Conservation (phyloP, 169 alveolate genomes). For the Cryptosporidium tyzzeri region DNA sequence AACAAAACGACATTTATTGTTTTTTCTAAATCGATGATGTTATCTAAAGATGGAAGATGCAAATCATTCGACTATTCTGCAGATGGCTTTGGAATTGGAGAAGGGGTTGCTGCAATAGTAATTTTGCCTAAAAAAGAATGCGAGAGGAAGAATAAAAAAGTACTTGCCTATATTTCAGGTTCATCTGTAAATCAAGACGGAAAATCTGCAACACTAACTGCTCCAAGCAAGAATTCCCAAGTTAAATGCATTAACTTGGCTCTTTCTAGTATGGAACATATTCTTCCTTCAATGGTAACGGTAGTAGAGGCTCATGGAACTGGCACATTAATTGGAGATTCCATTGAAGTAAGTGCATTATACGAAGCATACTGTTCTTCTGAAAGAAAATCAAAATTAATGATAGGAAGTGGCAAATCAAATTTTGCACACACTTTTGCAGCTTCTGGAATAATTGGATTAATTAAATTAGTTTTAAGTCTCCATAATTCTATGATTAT, state of each 20-base stretch:
- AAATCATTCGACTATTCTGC: conserved; percentile 83
- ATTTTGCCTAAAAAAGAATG: conserved; percentile 68
- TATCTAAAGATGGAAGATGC: conserved; percentile 83
- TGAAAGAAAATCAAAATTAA: conserved; percentile 19
- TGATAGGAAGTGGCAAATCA: conserved; percentile 55
- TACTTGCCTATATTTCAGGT: conserved; percentile 51
- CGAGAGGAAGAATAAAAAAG: conserved; percentile 2
- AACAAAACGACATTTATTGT: conserved; percentile 75
- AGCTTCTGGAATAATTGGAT: conserved; percentile 65
- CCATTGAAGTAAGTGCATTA: conserved; percentile 66
- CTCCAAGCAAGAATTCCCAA: conserved; percentile 62
- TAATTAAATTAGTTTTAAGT: conserved; percentile 39
- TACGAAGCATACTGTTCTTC: conserved; percentile 57
- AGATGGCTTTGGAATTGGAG: conserved; percentile 84
- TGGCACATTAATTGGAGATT: conserved; percentile 65
- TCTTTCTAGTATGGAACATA: conserved; percentile 37
- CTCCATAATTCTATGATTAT: conserved; percentile 20
- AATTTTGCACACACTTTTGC: conserved; percentile 54
- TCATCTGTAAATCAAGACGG: conserved; percentile 71
- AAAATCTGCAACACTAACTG: conserved; percentile 21
- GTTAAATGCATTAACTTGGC: conserved; percentile 40
- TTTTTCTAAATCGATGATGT: conserved; percentile 80
- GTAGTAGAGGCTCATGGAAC: conserved; percentile 72
- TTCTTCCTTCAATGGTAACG: conserved; percentile 31
- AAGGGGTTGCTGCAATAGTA: conserved; percentile 80